Percentiles rank a stretch among this genome's conserved stretches.
Conservation (phyloP, 176 grass and related monocot genomes). For the Pharus latifolius region DNA sequence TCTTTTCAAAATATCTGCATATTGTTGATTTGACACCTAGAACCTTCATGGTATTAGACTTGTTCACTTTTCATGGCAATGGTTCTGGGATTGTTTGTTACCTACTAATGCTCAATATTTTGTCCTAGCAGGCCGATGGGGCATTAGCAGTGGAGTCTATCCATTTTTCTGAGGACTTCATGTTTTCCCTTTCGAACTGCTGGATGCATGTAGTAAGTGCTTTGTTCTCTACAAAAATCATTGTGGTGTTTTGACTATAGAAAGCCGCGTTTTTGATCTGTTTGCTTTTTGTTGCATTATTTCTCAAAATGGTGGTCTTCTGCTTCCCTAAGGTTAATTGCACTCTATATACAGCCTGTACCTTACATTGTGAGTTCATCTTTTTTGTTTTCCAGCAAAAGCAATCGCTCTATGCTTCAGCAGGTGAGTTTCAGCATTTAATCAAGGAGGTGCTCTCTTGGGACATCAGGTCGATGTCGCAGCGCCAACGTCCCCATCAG, state of each 20-base stretch:
- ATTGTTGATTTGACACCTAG: neutral
- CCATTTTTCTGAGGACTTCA: slow-evolving; percentile 45
- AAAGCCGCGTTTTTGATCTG: too few relatives aligned
- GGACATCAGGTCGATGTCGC: slow-evolving; percentile 88
- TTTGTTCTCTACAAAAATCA: neutral
- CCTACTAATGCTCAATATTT: slow-evolving; percentile 8
- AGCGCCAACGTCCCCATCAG: slow-evolving; percentile 51
- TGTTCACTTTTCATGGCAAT: neutral
- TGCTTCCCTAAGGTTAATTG: neutral
- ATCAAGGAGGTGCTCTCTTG: slow-evolving; percentile 73
- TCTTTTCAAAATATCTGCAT: neutral
- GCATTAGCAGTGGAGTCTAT: slow-evolving; percentile 57
- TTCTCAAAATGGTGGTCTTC: neutral
- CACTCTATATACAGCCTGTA: neutral
- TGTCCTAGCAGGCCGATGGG: slow-evolving; percentile 41
- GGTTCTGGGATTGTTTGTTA: neutral
- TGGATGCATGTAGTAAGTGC: slow-evolving; percentile 62
- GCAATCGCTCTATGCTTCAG: slow-evolving; percentile 50
- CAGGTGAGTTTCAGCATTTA: slow-evolving; percentile 56
- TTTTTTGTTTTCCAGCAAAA: slow-evolving; percentile 45
- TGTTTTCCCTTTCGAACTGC: slow-evolving; percentile 42
- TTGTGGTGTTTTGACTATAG: too few relatives aligned
- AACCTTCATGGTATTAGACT: neutral
- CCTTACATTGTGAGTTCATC: neutral
- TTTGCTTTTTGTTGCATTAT: neutral